These are phyloP conservation scores for Inga laurina DNA, from an alignment of 306 rosid genomes.

Conservation along the genomic window DNA sequence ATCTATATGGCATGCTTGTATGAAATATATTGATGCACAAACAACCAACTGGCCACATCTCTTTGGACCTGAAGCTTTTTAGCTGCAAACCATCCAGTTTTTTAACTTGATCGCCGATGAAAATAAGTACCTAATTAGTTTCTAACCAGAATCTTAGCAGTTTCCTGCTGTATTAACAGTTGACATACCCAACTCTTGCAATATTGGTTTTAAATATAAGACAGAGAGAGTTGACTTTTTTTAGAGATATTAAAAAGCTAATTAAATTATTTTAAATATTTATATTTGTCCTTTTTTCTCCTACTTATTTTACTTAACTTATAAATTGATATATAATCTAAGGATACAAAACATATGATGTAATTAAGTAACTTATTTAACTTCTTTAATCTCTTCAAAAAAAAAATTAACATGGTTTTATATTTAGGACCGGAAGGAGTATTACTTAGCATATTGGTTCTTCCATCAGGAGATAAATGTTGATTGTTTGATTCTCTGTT, in stretches of 20 bases:
- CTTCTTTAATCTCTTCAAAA: too few relatives aligned
- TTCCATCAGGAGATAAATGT: neutral
- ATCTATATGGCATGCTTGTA: constrained; percentile 1
- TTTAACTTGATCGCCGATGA: neutral
- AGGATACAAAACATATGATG: too few relatives aligned
- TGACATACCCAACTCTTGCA: neutral
- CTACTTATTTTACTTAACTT: too few relatives aligned
- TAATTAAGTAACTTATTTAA: too few relatives aligned
- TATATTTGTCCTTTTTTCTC: too few relatives aligned
- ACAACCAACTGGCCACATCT: neutral
- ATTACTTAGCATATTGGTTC: neutral
- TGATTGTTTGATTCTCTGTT: neutral
- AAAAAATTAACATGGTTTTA: too few relatives aligned
- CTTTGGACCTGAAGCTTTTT: neutral
- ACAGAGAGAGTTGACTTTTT: too few relatives aligned
- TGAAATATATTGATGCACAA: neutral
- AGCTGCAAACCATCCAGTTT: constrained; percentile 8
- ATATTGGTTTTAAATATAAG: too few relatives aligned
- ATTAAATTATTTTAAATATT: too few relatives aligned
- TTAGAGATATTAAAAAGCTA: too few relatives aligned
- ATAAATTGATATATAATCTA: too few relatives aligned
- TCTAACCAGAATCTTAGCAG: constrained; percentile 9
- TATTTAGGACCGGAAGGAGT: too few relatives aligned
- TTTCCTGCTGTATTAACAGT: neutral
- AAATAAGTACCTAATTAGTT: neutral